phyloP scores from a whole-genome alignment of 2,329 filamentous ascomycete species.

The Fonsecaea pedrosoi region DNA sequence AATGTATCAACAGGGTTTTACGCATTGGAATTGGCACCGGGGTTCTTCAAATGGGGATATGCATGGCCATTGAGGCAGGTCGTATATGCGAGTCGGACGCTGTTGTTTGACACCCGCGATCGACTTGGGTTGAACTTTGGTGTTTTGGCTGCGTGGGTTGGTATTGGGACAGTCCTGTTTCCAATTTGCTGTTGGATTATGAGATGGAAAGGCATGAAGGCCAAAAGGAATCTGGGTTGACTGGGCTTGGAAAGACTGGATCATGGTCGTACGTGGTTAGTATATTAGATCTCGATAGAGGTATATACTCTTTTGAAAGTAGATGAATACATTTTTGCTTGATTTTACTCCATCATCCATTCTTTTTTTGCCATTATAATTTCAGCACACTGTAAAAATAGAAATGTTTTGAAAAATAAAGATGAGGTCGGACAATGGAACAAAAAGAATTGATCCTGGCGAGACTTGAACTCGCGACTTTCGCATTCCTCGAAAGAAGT shows the following conservation, averaged over 20 bases:
- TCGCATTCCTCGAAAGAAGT: conserved; percentile 46
- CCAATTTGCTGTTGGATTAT: conserved; percentile 49
- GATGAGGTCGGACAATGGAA: not conserved
- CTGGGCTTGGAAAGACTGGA: not conserved
- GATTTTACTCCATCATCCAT: not conserved
- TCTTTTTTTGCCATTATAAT: no score
- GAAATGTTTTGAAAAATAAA: not conserved
- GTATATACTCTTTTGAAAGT: not conserved
- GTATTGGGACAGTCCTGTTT: conserved; percentile 61
- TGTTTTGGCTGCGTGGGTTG: conserved; percentile 64
- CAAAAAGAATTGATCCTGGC: conserved; percentile 41
- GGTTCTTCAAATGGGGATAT: conserved; percentile 68
- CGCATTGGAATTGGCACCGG: conserved; percentile 63
- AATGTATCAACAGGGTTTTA: conserved; percentile 69
- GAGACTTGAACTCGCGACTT: conserved; percentile 50
- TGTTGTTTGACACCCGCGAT: conserved; percentile 66
- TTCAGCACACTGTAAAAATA: no score
- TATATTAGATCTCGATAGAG: not conserved
- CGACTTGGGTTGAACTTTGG: conserved; percentile 64
- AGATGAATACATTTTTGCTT: not conserved
- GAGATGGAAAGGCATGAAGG: conserved; percentile 1
- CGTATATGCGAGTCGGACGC: conserved; percentile 65
- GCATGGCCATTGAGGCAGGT: conserved; percentile 69
- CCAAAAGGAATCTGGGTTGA: not conserved
- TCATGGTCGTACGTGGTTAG: not conserved